A percentile compares a stretch with the other conserved stretches of the same genome.
Evolutionary conservation across 306 rosid genomes (phyloP).

Genomic region (Castanea mollissima): DNA sequence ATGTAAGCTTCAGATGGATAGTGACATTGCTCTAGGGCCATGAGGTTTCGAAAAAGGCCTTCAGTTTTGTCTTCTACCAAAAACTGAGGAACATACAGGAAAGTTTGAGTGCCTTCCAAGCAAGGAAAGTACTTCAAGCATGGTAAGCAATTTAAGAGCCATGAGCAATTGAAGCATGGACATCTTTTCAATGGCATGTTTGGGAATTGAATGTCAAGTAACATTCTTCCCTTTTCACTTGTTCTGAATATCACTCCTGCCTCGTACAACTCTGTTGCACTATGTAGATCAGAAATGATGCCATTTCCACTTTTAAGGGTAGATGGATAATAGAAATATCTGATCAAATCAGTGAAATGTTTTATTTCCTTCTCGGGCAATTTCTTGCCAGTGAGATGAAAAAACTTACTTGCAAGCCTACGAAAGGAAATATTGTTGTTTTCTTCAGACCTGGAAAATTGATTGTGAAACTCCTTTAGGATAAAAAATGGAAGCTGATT

Average conservation of each 20-base stretch:
- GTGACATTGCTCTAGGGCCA: slow-evolving; percentile 36
- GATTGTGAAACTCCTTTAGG: not conserved
- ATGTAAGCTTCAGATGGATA: slow-evolving; percentile 10
- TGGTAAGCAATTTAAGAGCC: not conserved
- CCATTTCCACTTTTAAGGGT: not conserved
- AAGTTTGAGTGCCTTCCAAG: not conserved
- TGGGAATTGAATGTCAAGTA: too few relatives aligned
- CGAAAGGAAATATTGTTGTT: too few relatives aligned
- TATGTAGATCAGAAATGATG: not conserved
- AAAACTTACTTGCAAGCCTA: not conserved
- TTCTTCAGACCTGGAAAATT: too few relatives aligned
- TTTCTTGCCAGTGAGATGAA: too few relatives aligned
- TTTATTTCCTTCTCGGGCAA: too few relatives aligned
- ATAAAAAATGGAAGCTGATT: slow-evolving; percentile 31
- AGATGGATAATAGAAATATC: too few relatives aligned
- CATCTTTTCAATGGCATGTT: not conserved
- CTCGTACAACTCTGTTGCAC: not conserved
- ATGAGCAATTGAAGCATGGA: not conserved
- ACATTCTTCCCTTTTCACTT: not conserved
- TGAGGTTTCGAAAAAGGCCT: slow-evolving; percentile 13
- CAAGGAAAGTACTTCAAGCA: not conserved
- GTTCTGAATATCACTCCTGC: slow-evolving; percentile 1
- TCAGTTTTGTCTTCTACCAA: slow-evolving; percentile 1
- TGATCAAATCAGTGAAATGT: too few relatives aligned
- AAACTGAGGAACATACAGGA: not conserved